Evolutionary conservation across 2,329 filamentous ascomycete genomes (phyloP).

Genomic region (Pseudogymnoascus sp.): DNA sequence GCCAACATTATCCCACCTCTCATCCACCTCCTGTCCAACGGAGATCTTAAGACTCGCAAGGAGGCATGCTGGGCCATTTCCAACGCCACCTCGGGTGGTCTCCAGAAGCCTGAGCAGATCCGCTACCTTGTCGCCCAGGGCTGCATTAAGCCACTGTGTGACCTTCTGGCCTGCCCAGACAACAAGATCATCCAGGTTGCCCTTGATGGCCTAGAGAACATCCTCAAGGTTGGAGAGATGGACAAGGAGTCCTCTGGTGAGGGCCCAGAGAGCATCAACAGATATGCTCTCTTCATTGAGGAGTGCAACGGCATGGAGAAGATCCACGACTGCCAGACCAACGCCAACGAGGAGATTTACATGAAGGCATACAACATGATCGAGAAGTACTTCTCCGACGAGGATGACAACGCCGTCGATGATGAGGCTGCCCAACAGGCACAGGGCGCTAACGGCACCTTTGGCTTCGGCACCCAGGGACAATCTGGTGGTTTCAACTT

Average conservation of each 20-base stretch:
- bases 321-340: slow-evolving; percentile 99
- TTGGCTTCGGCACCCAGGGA: slow-evolving; percentile 65
- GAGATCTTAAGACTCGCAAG: slow-evolving; percentile 98
- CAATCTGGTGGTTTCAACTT: slow-evolving; percentile 91
- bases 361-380: slow-evolving; percentile 99
- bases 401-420: slow-evolving; percentile 73
- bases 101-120: slow-evolving; percentile 98
- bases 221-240: slow-evolving; percentile 97
- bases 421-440: slow-evolving; percentile 69
- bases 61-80: slow-evolving; percentile 99
- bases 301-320: slow-evolving; percentile 99
- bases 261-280: slow-evolving; percentile 77
- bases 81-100: slow-evolving; percentile 92
- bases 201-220: slow-evolving; percentile 96
- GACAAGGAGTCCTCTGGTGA: slow-evolving; percentile 86
- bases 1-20: slow-evolving; percentile 94
- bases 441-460: slow-evolving; percentile 60
- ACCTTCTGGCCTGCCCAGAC: slow-evolving; percentile 90
- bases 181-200: slow-evolving; percentile 99
- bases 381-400: slow-evolving; percentile 99
- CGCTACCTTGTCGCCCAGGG: slow-evolving; percentile 88
- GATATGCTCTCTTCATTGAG: slow-evolving; percentile 95
- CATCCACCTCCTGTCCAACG: slow-evolving; percentile 92
- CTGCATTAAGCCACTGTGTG: slow-evolving; percentile 95
- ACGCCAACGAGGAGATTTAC: slow-evolving; percentile 99